phyloP scores from a whole-genome alignment of 768 basidiomycete species.

The Tephrocybe sp. region DNA sequence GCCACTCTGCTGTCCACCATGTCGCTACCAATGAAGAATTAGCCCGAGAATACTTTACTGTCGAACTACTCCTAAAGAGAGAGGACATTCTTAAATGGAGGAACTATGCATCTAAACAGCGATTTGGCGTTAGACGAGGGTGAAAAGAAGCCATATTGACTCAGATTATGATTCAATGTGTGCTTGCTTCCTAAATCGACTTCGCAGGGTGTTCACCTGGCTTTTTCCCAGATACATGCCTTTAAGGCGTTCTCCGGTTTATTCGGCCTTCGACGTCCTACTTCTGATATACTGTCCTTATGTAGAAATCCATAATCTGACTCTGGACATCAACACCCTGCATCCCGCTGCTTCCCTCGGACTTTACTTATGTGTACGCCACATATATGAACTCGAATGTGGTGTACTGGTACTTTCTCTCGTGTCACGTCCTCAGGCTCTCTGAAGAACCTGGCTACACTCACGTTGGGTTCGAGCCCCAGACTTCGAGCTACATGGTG shows the following conservation, averaged over 20 bases:
- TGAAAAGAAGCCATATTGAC: too few species aligned
- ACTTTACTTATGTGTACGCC: not conserved
- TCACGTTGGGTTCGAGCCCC: constrained; percentile 13
- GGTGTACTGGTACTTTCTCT: constrained; percentile 1
- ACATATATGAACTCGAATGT: constrained; percentile 7
- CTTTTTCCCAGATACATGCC: too few species aligned
- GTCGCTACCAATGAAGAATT: constrained; percentile 52
- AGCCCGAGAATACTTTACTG: constrained; percentile 48
- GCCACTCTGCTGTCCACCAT: constrained; percentile 51
- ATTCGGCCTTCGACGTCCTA: too few species aligned
- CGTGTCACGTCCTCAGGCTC: too few species aligned
- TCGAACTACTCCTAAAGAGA: constrained; percentile 46
- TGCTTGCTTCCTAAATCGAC: not conserved
- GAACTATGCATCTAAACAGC: constrained; percentile 50
- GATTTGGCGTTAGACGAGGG: constrained; percentile 30
- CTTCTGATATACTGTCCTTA: not conserved
- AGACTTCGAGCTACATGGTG: constrained; percentile 13
- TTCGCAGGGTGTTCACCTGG: too few species aligned
- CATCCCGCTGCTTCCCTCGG: not conserved
- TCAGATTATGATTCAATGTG: too few species aligned
- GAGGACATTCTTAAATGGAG: constrained; percentile 60
- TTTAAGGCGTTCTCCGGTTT: too few species aligned
- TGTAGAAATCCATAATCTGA: not conserved
- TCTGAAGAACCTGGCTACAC: not conserved
- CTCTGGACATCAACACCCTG: not conserved